A percentile compares a stretch with the other conserved stretches of the same genome.
These are phyloP conservation scores for Prototheca wickerhamii DNA, from an alignment of 163 green algal species.

Conservation along the genomic window DNA sequence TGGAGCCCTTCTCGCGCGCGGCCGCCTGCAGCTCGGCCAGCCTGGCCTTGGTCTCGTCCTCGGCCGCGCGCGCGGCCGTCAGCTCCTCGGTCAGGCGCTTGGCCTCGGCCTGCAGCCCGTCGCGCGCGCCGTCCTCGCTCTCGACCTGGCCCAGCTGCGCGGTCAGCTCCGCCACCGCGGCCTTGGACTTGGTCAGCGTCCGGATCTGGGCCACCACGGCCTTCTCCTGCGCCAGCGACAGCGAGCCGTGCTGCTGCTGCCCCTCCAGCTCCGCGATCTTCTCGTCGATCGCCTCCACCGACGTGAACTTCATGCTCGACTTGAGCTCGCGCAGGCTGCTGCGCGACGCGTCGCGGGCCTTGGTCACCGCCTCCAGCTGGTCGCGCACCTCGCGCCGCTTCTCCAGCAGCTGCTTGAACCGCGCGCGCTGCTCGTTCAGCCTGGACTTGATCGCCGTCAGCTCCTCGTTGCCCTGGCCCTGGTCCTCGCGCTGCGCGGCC, in stretches of 20 bases:
- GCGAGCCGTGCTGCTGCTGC: conserved; percentile 45
- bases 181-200: conserved; percentile 48
- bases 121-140: conserved; percentile 19
- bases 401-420: conserved; percentile 29
- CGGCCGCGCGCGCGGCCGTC: conserved; percentile 40
- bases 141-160: conserved; percentile 43
- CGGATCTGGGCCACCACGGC: conserved; percentile 61
- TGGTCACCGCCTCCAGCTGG: conserved; percentile 27
- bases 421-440: conserved; percentile 17
- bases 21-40: conserved; percentile 39
- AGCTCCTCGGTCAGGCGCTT: conserved; percentile 43
- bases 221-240: conserved; percentile 70
- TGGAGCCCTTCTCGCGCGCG: conserved; percentile 29
- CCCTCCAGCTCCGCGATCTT: conserved; percentile 54
- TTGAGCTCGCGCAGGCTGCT: conserved; percentile 31
- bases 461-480: conserved; percentile 15
- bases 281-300: conserved; percentile 55
- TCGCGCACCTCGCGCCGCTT: conserved; percentile 29
- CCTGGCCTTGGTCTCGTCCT: conserved; percentile 31
- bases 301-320: conserved; percentile 47
- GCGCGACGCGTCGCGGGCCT: conserved; percentile 33
- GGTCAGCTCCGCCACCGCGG: conserved; percentile 38
- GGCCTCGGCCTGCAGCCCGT: conserved; percentile 22
- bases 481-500: conserved; percentile 10
- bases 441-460: conserved; percentile 28